Evolutionary conservation across 179 eudicot species (phyloP).

Genomic region (Kewa caespitosa): DNA sequence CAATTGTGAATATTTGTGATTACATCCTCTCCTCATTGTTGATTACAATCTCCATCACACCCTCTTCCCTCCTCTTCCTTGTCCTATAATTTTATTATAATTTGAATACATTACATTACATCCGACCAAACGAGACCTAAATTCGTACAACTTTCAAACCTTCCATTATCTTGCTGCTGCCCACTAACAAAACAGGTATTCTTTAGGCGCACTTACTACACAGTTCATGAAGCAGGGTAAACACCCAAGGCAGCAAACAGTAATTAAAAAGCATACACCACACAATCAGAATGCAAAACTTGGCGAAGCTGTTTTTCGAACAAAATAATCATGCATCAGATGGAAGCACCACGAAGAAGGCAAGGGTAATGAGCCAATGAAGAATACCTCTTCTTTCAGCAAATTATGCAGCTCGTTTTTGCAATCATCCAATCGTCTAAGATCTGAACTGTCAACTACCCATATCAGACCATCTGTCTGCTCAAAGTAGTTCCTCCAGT

Average conservation of each 20-base stretch:
- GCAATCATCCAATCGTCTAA: constrained; percentile 88
- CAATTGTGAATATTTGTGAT: too few relatives aligned
- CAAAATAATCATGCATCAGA: background rate
- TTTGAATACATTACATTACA: too few relatives aligned
- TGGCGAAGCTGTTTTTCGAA: background rate
- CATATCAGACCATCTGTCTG: constrained; percentile 98
- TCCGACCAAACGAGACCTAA: too few relatives aligned
- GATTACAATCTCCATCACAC: too few relatives aligned
- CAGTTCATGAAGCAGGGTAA: too few relatives aligned
- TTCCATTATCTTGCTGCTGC: too few relatives aligned
- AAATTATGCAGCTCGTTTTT: constrained; percentile 80
- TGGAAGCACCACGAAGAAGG: background rate
- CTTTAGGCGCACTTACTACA: too few relatives aligned
- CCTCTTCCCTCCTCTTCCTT: too few relatives aligned
- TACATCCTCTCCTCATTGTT: too few relatives aligned
- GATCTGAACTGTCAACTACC: constrained; percentile 98
- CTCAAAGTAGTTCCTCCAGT: constrained; percentile 99
- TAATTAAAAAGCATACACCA: background rate
- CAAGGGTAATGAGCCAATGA: background rate
- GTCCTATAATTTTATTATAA: too few relatives aligned
- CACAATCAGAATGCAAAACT: background rate
- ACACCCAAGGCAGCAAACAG: background rate
- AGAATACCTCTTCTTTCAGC: constrained; percentile 87
- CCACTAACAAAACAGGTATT: background rate
- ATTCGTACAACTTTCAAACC: too few relatives aligned